Base-by-base conservation (phyloP, 108 stramenopile genomes). In the Phaeodactylum tricornutum region DNA sequence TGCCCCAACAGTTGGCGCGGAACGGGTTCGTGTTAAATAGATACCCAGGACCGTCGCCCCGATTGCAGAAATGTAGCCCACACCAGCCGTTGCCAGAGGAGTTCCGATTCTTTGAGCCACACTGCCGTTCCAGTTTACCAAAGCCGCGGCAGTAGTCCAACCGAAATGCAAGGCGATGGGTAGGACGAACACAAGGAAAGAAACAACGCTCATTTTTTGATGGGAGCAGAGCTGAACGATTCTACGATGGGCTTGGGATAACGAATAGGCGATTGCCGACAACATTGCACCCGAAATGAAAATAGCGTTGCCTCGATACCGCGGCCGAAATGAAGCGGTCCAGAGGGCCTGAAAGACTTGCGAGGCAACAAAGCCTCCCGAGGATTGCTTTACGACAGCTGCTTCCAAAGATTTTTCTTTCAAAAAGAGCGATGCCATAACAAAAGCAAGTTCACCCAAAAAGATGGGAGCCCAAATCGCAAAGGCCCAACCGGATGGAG, bases 401-500 rank as follows among this genome's bases (percentile, higher is more conserved):
- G 55, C 5, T 76, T 74, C 55, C 75, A 55, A 6, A 39, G 68
- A 44, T 37, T 66, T 53, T 8, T 41, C 5, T 28, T 78, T 72
- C 40, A 41, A 36, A 49, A 48, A 19, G 58, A 36, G 15, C 3
- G 72, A 15, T 64, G 34, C 53, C 79, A 84, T 5, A 67, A 61
- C 22, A 79, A 43, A 1, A 65, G 49, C 43, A 66, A 91, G 15
- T 69, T 59, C 29, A 74, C 72, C 53, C 79, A 71, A 50, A 57
- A 81, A 90, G 51, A 90, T 90, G 17, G 82, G 49, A 9, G 71
- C 79, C 88, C 88, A 91, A 49, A 91, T 91, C 15, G 69, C 51
- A 59, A 91, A 91, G 29, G 88, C 79, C 36, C 47, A 55, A 0
- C 68, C 74, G 15, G 61, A 59, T 1, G 88, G 88, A 0, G 83